These are phyloP conservation scores for Geotrichum armillariae DNA, from an alignment of 1,139 yeast species.

Conservation along the genomic window DNA sequence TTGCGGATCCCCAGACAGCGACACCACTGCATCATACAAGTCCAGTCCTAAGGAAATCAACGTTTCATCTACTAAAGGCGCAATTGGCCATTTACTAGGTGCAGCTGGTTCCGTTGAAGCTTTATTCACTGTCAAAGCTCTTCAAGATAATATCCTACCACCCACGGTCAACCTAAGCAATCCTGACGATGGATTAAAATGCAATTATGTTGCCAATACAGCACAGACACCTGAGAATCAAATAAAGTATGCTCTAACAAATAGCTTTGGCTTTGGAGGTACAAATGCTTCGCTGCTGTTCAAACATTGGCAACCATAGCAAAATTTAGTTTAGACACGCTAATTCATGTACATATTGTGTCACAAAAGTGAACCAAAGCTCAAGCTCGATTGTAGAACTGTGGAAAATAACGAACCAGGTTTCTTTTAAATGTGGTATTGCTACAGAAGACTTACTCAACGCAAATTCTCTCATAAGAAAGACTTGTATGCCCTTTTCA, in stretches of 20 bases:
- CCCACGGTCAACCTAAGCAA: constrained; percentile 67
- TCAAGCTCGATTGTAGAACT: no score
- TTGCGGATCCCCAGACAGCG: constrained; percentile 35
- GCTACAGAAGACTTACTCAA: no score
- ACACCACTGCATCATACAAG: constrained; percentile 18
- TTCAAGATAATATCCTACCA: constrained; percentile 61
- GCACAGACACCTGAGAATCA: constrained; percentile 40
- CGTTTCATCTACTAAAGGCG: constrained; percentile 85
- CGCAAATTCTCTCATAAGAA: no score
- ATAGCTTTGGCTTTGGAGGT: constrained; percentile 98
- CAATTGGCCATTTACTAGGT: constrained; percentile 91
- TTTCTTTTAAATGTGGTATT: no score
- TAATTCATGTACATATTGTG: not conserved
- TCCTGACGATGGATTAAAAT: constrained; percentile 45
- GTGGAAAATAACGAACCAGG: no score
- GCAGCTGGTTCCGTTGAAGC: constrained; percentile 97
- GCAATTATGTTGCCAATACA: constrained; percentile 61
- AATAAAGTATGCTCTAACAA: constrained; percentile 66
- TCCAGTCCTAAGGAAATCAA: constrained; percentile 34
- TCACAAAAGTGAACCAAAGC: no score
- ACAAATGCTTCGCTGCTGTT: constrained; percentile 74
- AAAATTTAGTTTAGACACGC: not conserved
- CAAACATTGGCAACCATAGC: constrained; percentile 36
- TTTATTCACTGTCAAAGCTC: constrained; percentile 70
- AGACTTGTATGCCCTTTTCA: no score